Evolutionary conservation across 164 flowering plant genomes (phyloP).

Genomic region (Protea cynaroides): DNA sequence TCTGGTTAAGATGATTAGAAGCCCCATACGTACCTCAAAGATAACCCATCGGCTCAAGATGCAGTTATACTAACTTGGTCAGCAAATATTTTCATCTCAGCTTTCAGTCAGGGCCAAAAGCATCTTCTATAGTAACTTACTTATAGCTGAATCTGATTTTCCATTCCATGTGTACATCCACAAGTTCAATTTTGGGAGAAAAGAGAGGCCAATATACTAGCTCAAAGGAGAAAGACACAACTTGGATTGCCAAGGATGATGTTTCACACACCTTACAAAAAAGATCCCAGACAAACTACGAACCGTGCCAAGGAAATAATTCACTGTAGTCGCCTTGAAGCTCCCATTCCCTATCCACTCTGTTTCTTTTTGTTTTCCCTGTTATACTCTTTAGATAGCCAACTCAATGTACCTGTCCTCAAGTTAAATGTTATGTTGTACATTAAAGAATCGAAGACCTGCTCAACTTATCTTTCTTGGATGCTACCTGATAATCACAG

Average conservation of each 20-base stretch:
- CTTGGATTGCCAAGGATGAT: conserved; percentile 13
- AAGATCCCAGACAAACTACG: neutral
- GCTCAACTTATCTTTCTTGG: conserved; percentile 18
- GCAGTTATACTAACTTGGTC: no score
- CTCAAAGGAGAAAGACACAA: neutral
- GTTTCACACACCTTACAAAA: conserved; percentile 28
- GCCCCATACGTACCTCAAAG: no score
- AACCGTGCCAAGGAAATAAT: conserved; percentile 10
- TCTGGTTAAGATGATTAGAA: no score
- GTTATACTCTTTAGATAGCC: conserved; percentile 14
- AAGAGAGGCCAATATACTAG: neutral
- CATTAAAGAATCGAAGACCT: conserved; percentile 39
- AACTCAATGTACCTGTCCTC: conserved; percentile 19
- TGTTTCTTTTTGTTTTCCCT: conserved; percentile 10
- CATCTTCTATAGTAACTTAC: no score
- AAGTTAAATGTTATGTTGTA: conserved; percentile 42
- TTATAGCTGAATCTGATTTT: no score
- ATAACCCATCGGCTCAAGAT: no score
- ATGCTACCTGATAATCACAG: conserved; percentile 29
- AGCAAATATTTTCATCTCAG: no score
- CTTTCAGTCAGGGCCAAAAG: no score
- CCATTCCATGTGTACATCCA: no score
- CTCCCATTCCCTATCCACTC: conserved; percentile 15
- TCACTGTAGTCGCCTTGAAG: conserved; percentile 20
- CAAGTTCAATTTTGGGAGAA: neutral